Evolutionary conservation across 257 asterid genomes (phyloP).

Genomic region (Rehmannia glutinosa): DNA sequence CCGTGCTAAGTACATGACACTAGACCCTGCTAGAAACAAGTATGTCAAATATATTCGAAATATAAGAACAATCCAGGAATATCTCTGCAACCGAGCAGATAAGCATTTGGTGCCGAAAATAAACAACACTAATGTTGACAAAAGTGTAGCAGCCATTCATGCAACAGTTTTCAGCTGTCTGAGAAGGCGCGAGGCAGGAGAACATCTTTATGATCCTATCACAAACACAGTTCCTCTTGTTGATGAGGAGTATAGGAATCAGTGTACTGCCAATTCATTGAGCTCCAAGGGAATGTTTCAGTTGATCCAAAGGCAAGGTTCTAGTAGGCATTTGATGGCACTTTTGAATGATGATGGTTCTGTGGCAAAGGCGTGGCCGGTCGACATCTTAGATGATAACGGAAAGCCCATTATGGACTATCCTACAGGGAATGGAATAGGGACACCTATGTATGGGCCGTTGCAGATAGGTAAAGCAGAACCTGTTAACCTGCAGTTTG

Average conservation of each 20-base stretch:
- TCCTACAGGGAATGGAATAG: conserved; percentile 39
- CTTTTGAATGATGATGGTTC: conserved; percentile 89
- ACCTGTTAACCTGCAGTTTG: conserved; percentile 88
- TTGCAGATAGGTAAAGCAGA: conserved; percentile 77
- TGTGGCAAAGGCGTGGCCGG: conserved; percentile 97
- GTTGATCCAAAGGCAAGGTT: conserved; percentile 91
- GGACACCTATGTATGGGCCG: conserved; percentile 84
- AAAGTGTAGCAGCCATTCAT: conserved; percentile 93
- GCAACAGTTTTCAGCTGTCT: conserved; percentile 96
- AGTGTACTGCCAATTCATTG: conserved; percentile 84
- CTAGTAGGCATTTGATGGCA: conserved; percentile 92
- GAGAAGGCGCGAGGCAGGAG: conserved; percentile 82
- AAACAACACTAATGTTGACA: conserved; percentile 95
- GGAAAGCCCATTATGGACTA: conserved; percentile 45
- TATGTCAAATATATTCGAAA: conserved; percentile 89
- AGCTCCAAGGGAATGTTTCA: conserved; percentile 98
- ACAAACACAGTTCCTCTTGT: conserved; percentile 71
- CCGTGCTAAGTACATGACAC: conserved; percentile 98
- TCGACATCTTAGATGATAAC: conserved; percentile 45
- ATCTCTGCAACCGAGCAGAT: conserved; percentile 93
- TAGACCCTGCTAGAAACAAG: conserved; percentile 96
- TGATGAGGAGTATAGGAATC: conserved; percentile 93
- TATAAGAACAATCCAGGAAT: conserved; percentile 94
- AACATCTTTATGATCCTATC: conserved; percentile 67
- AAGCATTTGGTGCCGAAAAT: conserved; percentile 96